Conservation (phyloP, 495 filamentous ascomycete species). For the Xylaria bambusicola region DNA sequence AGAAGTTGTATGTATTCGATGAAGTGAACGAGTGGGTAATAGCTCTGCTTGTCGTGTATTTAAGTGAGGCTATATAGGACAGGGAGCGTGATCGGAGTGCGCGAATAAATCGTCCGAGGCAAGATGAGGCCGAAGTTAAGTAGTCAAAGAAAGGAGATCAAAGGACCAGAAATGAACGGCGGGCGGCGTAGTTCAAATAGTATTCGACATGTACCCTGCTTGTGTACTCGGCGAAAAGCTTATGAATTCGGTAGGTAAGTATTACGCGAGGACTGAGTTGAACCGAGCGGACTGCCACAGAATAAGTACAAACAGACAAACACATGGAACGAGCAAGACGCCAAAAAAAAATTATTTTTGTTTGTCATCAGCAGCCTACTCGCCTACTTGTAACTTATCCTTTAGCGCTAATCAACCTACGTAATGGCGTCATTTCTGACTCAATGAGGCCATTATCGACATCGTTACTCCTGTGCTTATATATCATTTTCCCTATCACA, state of each 20-base stretch:
- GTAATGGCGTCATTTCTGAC: constrained; percentile 12
- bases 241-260: constrained; percentile 1
- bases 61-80: too few relatives aligned
- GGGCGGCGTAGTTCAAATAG: constrained; percentile 1
- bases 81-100: too few relatives aligned
- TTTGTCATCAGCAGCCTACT: constrained; percentile 13
- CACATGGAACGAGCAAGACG: background rate
- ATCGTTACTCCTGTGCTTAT: background rate
- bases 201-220: too few relatives aligned
- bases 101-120: too few relatives aligned
- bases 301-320: too few relatives aligned
- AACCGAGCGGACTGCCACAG: constrained; percentile 9
- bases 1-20: background rate
- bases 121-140: too few relatives aligned
- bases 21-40: too few relatives aligned
- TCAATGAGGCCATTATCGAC: constrained; percentile 6
- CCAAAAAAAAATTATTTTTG: background rate
- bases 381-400: background rate
- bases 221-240: too few relatives aligned
- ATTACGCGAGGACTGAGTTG: constrained; percentile 14
- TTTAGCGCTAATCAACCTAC: background rate
- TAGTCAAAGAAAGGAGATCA: background rate
- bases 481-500: too few relatives aligned
- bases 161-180: background rate
- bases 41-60: too few relatives aligned